These are phyloP conservation scores for Candida caryicola DNA, from an alignment of 805 yeast species.

Conservation along the genomic window DNA sequence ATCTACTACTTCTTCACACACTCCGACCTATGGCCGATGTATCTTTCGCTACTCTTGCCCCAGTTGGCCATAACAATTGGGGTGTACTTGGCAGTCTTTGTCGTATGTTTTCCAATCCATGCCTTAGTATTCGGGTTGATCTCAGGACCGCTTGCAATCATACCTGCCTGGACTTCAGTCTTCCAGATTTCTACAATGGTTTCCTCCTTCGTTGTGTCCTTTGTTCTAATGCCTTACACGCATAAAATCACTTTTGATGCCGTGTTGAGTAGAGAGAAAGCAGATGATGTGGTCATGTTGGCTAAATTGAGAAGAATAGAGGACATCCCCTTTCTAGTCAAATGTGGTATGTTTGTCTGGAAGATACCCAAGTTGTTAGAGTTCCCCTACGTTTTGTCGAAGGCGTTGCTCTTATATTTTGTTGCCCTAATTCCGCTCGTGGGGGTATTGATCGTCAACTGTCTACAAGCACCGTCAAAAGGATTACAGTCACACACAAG, in stretches of 20 bases:
- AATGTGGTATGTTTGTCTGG: conserved; percentile 27
- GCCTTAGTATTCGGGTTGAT: conserved; percentile 40
- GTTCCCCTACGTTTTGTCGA: conserved; percentile 41
- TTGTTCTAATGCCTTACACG: conserved; percentile 46
- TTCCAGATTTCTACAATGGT: conserved; percentile 43
- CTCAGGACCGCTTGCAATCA: conserved; percentile 50
- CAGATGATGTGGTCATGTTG: conserved; percentile 41
- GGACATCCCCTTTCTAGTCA: conserved; percentile 28
- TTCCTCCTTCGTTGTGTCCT: conserved; percentile 41
- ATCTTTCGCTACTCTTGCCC: conserved; percentile 44
- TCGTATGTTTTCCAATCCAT: conserved; percentile 44
- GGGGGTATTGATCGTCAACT: conserved; percentile 54
- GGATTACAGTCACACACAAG: conserved; percentile 53
- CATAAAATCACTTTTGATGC: conserved; percentile 48
- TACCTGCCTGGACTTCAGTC: conserved; percentile 44
- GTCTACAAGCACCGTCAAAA: conserved; percentile 52
- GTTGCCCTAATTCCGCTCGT: conserved; percentile 52
- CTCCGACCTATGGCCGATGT: conserved; percentile 47
- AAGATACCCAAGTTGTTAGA: conserved; percentile 34
- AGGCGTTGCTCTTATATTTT: conserved; percentile 32
- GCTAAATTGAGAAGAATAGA: conserved; percentile 34
- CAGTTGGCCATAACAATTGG: conserved; percentile 38
- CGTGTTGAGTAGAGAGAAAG: conserved; percentile 44
- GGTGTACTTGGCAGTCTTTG: conserved; percentile 34
- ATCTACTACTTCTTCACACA: conserved; percentile 37